These are phyloP conservation scores for Cicer bijugum DNA, from an alignment of 306 rosid genomes.

Conservation along the genomic window DNA sequence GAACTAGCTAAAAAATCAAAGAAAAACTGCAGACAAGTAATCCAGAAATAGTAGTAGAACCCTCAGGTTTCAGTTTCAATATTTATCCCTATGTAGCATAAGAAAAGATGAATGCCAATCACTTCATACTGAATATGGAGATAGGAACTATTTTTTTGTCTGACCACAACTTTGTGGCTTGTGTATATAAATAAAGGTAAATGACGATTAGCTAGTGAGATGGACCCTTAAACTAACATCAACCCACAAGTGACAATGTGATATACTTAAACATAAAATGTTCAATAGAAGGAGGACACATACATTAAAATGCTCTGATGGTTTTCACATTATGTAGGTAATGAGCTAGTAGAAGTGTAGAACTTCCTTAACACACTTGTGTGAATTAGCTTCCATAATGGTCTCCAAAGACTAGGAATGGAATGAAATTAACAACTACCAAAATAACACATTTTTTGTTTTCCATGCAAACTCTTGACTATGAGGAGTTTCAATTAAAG, in stretches of 20 bases:
- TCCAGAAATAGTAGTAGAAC: conserved; percentile 38
- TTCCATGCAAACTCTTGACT: conserved; percentile 20
- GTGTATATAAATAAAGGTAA: conserved; percentile 5
- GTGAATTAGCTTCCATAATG: conserved; percentile 41
- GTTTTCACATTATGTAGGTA: conserved; percentile 39
- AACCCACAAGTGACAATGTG: conserved; percentile 45
- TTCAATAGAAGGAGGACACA: conserved; percentile 39
- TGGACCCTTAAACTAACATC: conserved; percentile 42
- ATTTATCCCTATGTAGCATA: conserved; percentile 28
- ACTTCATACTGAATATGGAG: conserved; percentile 35
- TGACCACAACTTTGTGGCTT: background rate
- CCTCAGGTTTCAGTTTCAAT: conserved; percentile 32
- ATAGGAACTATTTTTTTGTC: background rate
- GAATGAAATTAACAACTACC: conserved; percentile 30
- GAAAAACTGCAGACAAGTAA: conserved; percentile 37
- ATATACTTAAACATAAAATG: conserved; percentile 33
- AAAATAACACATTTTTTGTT: conserved; percentile 17
- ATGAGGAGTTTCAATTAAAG: conserved; percentile 27
- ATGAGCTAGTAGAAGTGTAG: conserved; percentile 24
- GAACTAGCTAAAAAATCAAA: conserved; percentile 18
- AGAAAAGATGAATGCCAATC: conserved; percentile 23
- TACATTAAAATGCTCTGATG: conserved; percentile 23
- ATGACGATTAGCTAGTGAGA: conserved; percentile 24
- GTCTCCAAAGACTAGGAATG: conserved; percentile 20
- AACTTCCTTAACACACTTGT: conserved; percentile 18